Percentiles rank a stretch among this genome's conserved stretches.
Conservation (phyloP, 2,329 filamentous ascomycete genomes). For the Aspergillus latus region DNA sequence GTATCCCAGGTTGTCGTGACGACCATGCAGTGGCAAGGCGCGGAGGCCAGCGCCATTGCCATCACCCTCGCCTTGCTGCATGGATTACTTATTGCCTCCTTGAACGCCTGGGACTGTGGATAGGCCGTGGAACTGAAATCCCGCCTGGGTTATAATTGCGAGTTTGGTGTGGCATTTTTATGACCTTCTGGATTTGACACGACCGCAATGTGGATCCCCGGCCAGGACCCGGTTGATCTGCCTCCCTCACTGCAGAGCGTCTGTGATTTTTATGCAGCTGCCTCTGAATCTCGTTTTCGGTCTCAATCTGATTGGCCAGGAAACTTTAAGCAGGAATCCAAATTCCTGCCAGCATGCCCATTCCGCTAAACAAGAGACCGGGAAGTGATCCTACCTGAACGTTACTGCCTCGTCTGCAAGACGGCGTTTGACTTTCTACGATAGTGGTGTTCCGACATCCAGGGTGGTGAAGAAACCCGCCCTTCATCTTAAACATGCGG, state of each 20-base stretch:
- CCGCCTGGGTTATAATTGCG: not conserved
- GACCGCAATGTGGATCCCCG: slow-evolving; percentile 9
- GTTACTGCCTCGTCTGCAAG: not conserved
- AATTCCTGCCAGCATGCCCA: slow-evolving; percentile 1
- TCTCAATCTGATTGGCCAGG: slow-evolving; percentile 7
- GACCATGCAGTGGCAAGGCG: slow-evolving; percentile 8
- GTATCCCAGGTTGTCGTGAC: not conserved
- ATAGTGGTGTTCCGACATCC: not conserved
- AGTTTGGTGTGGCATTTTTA: not conserved
- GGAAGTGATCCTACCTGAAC: not conserved
- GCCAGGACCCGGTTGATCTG: not conserved
- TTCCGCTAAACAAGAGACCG: not conserved
- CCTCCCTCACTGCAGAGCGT: slow-evolving; percentile 5
- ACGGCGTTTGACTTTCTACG: not conserved
- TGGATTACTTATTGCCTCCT: not conserved
- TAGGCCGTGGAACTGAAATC: not conserved
- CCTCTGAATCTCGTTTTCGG: not conserved
- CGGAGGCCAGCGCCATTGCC: slow-evolving; percentile 6
- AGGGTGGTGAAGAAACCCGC: not conserved
- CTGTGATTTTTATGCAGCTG: not conserved
- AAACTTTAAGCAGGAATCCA: slow-evolving; percentile 1
- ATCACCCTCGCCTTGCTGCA: not conserved
- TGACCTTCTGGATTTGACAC: slow-evolving; percentile 8
- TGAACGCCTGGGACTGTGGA: not conserved
- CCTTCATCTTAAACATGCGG: not conserved